Base-by-base conservation (phyloP, 2,329 filamentous ascomycete genomes). In the Epichloe coenophiala region DNA sequence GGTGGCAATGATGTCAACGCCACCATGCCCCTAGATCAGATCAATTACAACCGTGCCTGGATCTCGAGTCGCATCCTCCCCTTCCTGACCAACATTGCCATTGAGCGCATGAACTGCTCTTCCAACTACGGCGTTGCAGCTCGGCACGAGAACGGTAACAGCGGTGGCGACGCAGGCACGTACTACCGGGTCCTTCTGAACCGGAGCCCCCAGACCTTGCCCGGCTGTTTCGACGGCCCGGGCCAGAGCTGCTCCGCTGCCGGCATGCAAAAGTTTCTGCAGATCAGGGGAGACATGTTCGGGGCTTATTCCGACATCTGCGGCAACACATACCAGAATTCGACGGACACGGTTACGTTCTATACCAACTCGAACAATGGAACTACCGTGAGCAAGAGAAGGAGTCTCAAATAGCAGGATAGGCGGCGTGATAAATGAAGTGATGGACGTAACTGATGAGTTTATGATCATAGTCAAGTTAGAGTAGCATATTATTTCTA, bases 31-130 rank as follows among this genome's bases (percentile, higher is more conserved):
- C 65, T 76, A 0, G 73, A 77, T 54, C 69, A 70, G 23, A 78
- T 83, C 60, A 86, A 85, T 66, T 73, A 80, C 61, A 69, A 72
- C 23, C 76, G 82, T 27, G 76, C 72, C 2, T 86, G 82, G 82
- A 74, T 72, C 59, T 80, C 76, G 55, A 81, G 78, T 3, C 70
- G 77, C 53, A 71, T 85, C 38, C 63, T 86, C 33, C 80, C 82
- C 0, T 86, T 86, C 61, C 64, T 85, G 47, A 74, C 75, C 33
- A 84, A 86, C 61, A 69, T 86, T 23, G 82, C 80, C 1, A 73
- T 86, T 40, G 83, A 86, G 69, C 73, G 76, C 48, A 66, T 86
- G 63, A 71, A 80, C 50, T 86, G 83, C 62, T 45, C 44, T 11
- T 39, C 48, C 2, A 45, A 42, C 36, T 13, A 38, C 13, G 47